phyloP scores from a whole-genome alignment of 805 yeast species.

The Tetrapisispora taiwanensis region DNA sequence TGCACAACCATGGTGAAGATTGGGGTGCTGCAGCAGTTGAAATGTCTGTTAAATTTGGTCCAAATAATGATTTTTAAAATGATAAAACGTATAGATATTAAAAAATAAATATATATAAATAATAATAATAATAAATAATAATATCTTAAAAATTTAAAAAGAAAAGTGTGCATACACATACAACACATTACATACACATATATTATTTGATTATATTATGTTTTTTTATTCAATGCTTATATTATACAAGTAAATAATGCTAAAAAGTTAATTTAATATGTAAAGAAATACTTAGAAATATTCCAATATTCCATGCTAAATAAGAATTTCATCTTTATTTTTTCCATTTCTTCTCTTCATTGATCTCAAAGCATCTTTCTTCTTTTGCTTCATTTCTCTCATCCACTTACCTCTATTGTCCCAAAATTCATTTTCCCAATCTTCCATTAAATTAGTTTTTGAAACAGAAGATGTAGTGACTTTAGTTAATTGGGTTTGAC shows the following conservation, averaged over 20 bases:
- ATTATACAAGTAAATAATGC: not conserved
- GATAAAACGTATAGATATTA: constrained; percentile 5
- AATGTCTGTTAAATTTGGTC: constrained; percentile 53
- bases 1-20: constrained; percentile 95
- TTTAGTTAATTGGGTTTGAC: constrained; percentile 72
- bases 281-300: too few species aligned
- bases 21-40: constrained; percentile 99
- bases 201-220: too few species aligned
- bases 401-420: constrained; percentile 72
- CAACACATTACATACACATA: too few species aligned
- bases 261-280: not conserved
- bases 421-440: constrained; percentile 74
- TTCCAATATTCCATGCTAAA: not conserved
- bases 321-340: constrained; percentile 7
- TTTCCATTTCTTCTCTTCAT: constrained; percentile 35
- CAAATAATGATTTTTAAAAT: constrained; percentile 4
- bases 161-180: too few species aligned
- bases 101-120: not conserved
- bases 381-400: constrained; percentile 61
- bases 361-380: constrained; percentile 61
- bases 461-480: constrained; percentile 21
- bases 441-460: constrained; percentile 29
- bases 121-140: too few species aligned
- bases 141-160: too few species aligned
- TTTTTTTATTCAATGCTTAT: not conserved